A percentile compares a stretch with the other conserved stretches of the same genome.
Conservation (phyloP, 2,329 filamentous ascomycete species). For the Fusarium verrucosum region DNA sequence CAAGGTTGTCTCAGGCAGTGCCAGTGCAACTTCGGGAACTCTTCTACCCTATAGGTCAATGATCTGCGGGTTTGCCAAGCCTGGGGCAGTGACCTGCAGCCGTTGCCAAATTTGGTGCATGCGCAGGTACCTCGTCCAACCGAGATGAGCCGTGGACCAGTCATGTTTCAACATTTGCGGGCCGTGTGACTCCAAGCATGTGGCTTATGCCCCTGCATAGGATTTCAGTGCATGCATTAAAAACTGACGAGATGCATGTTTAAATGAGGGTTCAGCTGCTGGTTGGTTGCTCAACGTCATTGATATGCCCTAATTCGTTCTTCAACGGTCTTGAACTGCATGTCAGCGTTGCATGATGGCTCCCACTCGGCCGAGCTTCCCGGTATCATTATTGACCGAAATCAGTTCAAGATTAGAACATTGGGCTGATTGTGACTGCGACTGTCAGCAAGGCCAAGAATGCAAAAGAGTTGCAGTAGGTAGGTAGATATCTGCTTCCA, state of each 20-base stretch:
- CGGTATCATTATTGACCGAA: neutral
- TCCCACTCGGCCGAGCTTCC: neutral
- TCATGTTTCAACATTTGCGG: neutral
- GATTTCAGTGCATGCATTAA: neutral
- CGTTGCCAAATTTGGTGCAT: neutral
- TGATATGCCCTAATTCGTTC: neutral
- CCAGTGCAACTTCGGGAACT: neutral
- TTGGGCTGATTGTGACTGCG: neutral
- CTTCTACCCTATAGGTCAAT: neutral
- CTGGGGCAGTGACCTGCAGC: neutral
- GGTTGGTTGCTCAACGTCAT: neutral
- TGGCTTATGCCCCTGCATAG: constrained; percentile 5
- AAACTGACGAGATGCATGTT: constrained; percentile 6
- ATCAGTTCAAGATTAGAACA: neutral
- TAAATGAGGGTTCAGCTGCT: neutral
- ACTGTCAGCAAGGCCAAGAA: too few relatives aligned
- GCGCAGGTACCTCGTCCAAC: neutral
- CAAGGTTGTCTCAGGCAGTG: neutral
- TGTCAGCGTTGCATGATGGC: neutral
- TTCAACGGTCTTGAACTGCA: neutral
- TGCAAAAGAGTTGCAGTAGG: neutral
- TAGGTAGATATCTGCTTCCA: neutral
- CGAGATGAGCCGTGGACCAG: neutral
- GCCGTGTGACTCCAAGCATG: constrained; percentile 11
- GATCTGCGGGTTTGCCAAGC: neutral